Conservation (phyloP, 2,329 filamentous ascomycete genomes). For the Aspergillus sp. region DNA sequence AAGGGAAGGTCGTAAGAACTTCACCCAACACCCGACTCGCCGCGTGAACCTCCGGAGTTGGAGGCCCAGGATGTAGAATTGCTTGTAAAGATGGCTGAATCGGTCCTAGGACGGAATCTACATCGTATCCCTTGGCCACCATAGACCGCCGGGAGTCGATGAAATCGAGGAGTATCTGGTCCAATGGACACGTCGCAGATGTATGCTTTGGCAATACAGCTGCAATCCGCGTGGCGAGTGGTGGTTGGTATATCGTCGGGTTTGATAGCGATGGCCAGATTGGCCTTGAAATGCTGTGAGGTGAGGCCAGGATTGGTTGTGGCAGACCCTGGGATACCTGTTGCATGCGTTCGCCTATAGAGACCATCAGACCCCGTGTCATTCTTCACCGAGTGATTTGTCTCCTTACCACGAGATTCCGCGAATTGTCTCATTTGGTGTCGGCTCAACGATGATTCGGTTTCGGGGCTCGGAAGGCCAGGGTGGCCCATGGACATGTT, state of each 20-base stretch:
- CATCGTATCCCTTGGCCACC: neutral
- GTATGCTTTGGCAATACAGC: neutral
- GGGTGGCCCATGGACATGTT: no score
- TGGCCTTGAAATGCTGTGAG: neutral
- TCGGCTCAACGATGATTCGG: no score
- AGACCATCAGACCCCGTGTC: no score
- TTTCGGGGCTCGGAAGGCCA: no score
- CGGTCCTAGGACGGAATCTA: neutral
- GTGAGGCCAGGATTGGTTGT: neutral
- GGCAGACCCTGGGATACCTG: no score
- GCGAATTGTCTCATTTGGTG: no score
- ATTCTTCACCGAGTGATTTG: no score
- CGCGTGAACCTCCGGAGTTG: neutral
- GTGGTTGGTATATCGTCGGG: neutral
- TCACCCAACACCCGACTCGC: neutral
- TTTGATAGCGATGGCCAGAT: neutral
- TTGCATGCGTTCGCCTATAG: no score
- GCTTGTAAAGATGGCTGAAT: neutral
- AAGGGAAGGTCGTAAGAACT: neutral
- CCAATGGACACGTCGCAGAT: neutral
- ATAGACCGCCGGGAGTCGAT: neutral
- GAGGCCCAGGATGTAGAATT: neutral
- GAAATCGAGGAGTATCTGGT: constrained; percentile 4
- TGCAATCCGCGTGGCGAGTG: neutral
- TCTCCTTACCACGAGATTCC: no score